Base-by-base conservation (phyloP, 495 filamentous ascomycete species). In the Neurospora sp. region DNA sequence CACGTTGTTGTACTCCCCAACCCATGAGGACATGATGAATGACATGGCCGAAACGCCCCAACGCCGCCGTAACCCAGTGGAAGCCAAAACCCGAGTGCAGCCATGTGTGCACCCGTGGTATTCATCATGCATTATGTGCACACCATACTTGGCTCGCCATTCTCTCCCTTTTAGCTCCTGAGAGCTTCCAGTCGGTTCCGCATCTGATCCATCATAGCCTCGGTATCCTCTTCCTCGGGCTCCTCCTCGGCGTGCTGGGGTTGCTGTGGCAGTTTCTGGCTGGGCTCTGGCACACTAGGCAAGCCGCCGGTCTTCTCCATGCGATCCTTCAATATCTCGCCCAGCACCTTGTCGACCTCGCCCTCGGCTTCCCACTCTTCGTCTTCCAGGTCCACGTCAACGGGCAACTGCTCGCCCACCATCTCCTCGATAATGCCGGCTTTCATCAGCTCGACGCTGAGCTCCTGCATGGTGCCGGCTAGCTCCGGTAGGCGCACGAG, bases 351-450 rank as follows among this genome's bases (percentile, higher is more conserved):
- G 75, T 97, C 96, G 18, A 97, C 93, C 84, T 98, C 95, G 39
- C 85, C 86, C 76, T 98, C 94, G 5, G 91, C 94, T 84, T 97
- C 95, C 20, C 92, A 93, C 81, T 97, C 95, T 31, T 92, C 93
- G 27, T 90, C 80, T 41, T 92, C 73, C 72, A 90, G 85, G 49
- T 89, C 87, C 35, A 81, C 82, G 27, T 82, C 82, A 77, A 91
- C 89, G n/a, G 93, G 93, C 75, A 98, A 82, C 49, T 86, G 89
- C 80, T 98, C 96, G 54, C 89, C 91, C 14, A 97, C 90, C 91
- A 98, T 97, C 85, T 99, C 96, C 84, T 99, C 96, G 74, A 99
- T 97, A 75, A 99, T 95, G 4, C 96, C 96, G 3, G 96, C 95
- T 82, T 92, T 95, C 74, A 97, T 91, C 78, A 98, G 82, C 85